A percentile compares a stretch with the other conserved stretches of the same genome.
phyloP scores from a whole-genome alignment of 768 basidiomycete genomes.

The Exidia glandulosa region DNA sequence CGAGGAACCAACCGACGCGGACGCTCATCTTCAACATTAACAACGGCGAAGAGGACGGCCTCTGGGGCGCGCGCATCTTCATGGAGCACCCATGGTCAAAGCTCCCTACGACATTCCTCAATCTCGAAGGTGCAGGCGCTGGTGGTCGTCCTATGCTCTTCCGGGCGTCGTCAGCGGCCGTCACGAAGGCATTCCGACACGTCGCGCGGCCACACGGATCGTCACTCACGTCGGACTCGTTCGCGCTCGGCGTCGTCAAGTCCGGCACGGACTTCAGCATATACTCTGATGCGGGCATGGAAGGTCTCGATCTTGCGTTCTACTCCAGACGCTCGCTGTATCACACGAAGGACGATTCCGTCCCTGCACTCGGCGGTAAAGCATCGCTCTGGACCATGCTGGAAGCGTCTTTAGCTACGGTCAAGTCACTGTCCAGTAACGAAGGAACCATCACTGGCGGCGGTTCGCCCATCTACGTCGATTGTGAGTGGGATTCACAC shows the following conservation, averaged over 20 bases:
- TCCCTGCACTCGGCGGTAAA: conserved; percentile 45
- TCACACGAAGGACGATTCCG: conserved; percentile 63
- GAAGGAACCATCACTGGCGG: conserved; percentile 15
- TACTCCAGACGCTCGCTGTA: conserved; percentile 65
- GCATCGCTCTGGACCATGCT: conserved; percentile 70
- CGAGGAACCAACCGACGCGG: conserved; percentile 35
- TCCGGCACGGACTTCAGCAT: conserved; percentile 67
- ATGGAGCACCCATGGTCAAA: conserved; percentile 67
- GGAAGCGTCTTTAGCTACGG: conserved; percentile 49
- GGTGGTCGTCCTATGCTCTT: conserved; percentile 74
- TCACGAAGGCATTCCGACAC: conserved; percentile 42
- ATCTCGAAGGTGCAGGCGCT: conserved; percentile 70
- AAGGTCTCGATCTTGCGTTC: conserved; percentile 71
- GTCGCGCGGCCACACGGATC: conserved; percentile 65
- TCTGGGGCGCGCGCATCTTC: conserved; percentile 32
- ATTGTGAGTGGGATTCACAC: conserved; percentile 36
- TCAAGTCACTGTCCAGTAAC: conserved; percentile 40
- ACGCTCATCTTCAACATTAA: conserved; percentile 78
- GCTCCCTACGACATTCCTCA: conserved; percentile 56
- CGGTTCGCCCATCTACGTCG: conserved; percentile 53
- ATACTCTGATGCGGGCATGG: conserved; percentile 44
- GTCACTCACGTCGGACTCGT: conserved; percentile 58
- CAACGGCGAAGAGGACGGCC: conserved; percentile 57
- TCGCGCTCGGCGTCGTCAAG: conserved; percentile 50
- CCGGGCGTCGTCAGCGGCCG: conserved; percentile 50